Conservation (phyloP, 495 filamentous ascomycete species). For the Aspergillus mulundensis region DNA sequence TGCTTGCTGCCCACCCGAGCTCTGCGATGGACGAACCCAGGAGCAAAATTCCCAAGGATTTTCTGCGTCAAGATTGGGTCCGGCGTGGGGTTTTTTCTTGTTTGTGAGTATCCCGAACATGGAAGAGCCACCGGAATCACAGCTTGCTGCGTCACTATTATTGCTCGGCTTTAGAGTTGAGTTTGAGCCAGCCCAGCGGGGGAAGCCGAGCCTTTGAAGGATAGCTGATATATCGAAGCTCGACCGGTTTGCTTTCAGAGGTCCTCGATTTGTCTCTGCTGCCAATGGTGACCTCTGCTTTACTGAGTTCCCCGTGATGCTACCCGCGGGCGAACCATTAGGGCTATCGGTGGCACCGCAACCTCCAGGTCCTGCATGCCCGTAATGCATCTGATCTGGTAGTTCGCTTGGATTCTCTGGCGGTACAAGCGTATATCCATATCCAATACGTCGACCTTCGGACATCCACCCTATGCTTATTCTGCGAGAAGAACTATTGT, state of each 20-base stretch:
- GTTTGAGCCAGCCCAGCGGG: slow-evolving; percentile 13
- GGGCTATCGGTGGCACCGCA: not conserved
- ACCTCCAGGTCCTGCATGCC: not conserved
- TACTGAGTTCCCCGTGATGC: not conserved
- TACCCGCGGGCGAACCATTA: not conserved
- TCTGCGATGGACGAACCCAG: slow-evolving; percentile 12
- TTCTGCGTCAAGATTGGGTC: not conserved
- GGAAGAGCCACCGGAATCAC: slow-evolving; percentile 20
- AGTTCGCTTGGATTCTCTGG: slow-evolving; percentile 15
- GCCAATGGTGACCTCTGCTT: not conserved
- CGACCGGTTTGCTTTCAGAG: slow-evolving; percentile 7
- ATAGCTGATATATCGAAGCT: slow-evolving; percentile 13
- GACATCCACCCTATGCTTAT: slow-evolving; percentile 47
- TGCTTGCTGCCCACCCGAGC: slow-evolving; percentile 1
- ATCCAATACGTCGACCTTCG: slow-evolving; percentile 39
- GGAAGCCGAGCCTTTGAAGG: slow-evolving; percentile 10
- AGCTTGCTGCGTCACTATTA: slow-evolving; percentile 10
- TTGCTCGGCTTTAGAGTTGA: slow-evolving; percentile 5
- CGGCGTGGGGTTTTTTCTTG: slow-evolving; percentile 10
- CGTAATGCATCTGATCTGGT: not conserved
- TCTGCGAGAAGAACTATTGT: slow-evolving; percentile 24
- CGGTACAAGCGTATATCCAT: slow-evolving; percentile 38
- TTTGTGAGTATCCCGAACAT: slow-evolving; percentile 27
- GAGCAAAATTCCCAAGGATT: slow-evolving; percentile 21
- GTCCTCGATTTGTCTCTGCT: not conserved